Conservation (phyloP, 768 basidiomycete genomes). For the Psilocybe cyanescens region DNA sequence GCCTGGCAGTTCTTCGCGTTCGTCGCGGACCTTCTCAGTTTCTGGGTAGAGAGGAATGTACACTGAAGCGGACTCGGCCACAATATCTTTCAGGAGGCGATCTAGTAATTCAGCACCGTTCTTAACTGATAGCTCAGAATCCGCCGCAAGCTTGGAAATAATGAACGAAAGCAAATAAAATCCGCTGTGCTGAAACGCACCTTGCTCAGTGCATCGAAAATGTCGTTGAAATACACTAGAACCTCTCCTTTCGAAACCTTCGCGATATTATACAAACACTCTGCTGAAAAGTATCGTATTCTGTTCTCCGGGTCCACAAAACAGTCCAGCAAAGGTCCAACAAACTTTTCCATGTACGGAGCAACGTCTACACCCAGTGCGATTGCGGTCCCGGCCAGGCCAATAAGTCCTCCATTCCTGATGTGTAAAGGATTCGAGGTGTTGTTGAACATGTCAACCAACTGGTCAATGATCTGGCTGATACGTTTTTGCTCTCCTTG, state of each 20-base stretch:
- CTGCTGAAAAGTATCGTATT: constrained; percentile 96
- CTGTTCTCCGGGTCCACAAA: constrained; percentile 94
- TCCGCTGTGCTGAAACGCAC: constrained; percentile 45
- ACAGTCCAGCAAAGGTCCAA: constrained; percentile 86
- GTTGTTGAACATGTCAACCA: constrained; percentile 93
- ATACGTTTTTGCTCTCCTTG: constrained; percentile 84
- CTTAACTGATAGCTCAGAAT: constrained; percentile 95
- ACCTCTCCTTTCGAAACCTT: constrained; percentile 98
- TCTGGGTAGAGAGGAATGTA: constrained; percentile 91
- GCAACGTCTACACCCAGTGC: constrained; percentile 93
- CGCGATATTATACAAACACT: constrained; percentile 97
- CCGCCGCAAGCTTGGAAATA: constrained; percentile 83
- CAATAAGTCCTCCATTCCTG: constrained; percentile 94
- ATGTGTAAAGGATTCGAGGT: constrained; percentile 83
- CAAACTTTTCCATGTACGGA: constrained; percentile 92
- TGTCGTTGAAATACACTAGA: constrained; percentile 95
- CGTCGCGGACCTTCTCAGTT: constrained; percentile 69
- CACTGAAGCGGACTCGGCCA: constrained; percentile 93
- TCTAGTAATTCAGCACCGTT: constrained; percentile 98
- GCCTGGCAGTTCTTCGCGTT: constrained; percentile 55
- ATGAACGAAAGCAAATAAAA: constrained; percentile 1
- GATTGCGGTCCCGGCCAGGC: constrained; percentile 96
- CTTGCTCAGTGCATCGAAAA: constrained; percentile 97
- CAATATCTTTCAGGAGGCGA: constrained; percentile 96
- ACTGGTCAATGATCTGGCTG: constrained; percentile 87